Base-by-base conservation (phyloP, 2,329 filamentous ascomycete species). In the Alternaria burnsii region DNA sequence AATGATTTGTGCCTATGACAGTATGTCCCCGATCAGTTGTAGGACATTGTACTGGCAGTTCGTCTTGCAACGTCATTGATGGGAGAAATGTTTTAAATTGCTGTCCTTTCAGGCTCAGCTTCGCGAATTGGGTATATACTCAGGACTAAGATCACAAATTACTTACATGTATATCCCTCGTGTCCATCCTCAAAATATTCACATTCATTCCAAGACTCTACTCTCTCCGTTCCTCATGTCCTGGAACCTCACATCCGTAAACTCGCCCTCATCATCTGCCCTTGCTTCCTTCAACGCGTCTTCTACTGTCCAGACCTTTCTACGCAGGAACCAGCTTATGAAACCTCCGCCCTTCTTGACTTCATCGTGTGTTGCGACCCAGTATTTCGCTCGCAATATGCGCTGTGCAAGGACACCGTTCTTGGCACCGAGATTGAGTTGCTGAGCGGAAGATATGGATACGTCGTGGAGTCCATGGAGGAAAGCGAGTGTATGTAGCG, bases 281-380 rank as follows among this genome's bases (percentile, higher is more conserved):
- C 81, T 76, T 7, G 82, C 82, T 53, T 84, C 82, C 26, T 76
- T 72, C 11, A 86, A 63, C 41, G 88, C 81, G 62, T 85, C 80
- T 51, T 80, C 75, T 11, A 84, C 40, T 0, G 76, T 82, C 64
- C 82, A 74, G 0, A 78, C 70, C 50, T 78, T 82, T 34, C 82
- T 67, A 34, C 71, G 74, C 58, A 85, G 78, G 76, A 77, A 85
- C 78, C 79, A 83, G 2, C 76, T 82, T 10, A 90, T 83, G 5
- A 89, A 66, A 0, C 88, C 87, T 0, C 82, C 82, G 0, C 86
- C 87, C 54, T 75, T 82, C 75, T 90, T 90, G 5, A 85, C 78
- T 73, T 90, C 88, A 65, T 89, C 88, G 66, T 91, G 88, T 26
- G 88, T 90, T 0, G 83, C 84, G 18, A 90, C 76, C 88, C 88